Percentiles rank a stretch among this genome's conserved stretches.
Evolutionary conservation across 441 rosid species (phyloP).

Genomic region (Biscutella laevigata): DNA sequence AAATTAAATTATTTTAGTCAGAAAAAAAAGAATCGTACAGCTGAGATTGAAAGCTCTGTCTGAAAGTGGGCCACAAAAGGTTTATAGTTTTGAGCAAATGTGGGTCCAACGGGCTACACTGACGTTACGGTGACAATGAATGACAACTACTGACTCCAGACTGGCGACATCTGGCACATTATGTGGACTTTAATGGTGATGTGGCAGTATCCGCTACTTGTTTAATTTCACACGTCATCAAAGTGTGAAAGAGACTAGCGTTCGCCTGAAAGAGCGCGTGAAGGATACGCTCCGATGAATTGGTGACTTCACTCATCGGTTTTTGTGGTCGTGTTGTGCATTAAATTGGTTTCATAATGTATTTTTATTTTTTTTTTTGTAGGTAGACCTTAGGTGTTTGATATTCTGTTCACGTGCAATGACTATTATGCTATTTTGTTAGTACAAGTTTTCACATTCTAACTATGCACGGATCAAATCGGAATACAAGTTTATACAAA

Average conservation of each 20-base stretch:
- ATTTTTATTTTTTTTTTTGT: too few relatives aligned
- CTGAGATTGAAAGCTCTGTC: constrained; percentile 24
- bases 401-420: neutral
- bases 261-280: constrained; percentile 14
- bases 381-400: neutral
- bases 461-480: too few relatives aligned
- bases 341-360: constrained; percentile 15
- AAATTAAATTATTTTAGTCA: constrained; percentile 11
- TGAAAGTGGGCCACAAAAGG: constrained; percentile 8
- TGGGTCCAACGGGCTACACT: constrained; percentile 19
- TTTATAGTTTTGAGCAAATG: neutral
- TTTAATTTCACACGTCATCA: constrained; percentile 6
- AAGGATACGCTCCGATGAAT: constrained; percentile 2
- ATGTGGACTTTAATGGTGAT: constrained; percentile 12
- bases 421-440: neutral
- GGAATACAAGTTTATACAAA: too few relatives aligned
- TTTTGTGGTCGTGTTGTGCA: neutral
- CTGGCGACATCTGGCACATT: constrained; percentile 15
- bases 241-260: constrained; percentile 4
- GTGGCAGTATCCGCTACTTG: neutral
- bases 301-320: neutral
- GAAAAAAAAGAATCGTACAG: constrained; percentile 23
- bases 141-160: constrained; percentile 19
- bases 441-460: neutral
- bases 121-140: constrained; percentile 20